Evolutionary conservation across 805 yeast species (phyloP).

Genomic region (Saccharomycopsis fibuligera): DNA sequence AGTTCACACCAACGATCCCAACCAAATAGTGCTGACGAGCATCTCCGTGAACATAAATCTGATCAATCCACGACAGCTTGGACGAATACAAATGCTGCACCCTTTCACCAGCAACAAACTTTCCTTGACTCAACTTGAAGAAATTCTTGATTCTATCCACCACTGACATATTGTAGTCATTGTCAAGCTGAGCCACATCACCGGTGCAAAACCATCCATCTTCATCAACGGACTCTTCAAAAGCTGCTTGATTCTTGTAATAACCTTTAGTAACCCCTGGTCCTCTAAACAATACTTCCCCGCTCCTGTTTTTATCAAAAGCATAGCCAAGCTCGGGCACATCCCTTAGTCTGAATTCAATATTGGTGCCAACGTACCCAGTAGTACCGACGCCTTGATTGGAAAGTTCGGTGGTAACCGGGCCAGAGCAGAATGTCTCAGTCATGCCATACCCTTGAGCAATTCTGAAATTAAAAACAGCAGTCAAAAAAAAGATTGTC

Average conservation of each 20-base stretch:
- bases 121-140: conserved; percentile 30
- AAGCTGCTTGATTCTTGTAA: conserved; percentile 46
- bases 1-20: conserved; percentile 24
- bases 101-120: conserved; percentile 41
- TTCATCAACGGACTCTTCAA: conserved; percentile 36
- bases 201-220: conserved; percentile 54
- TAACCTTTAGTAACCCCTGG: conserved; percentile 54
- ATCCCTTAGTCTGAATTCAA: conserved; percentile 56
- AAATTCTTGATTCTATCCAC: conserved; percentile 52
- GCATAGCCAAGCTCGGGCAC: conserved; percentile 57
- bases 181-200: conserved; percentile 43
- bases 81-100: conserved; percentile 36
- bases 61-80: conserved; percentile 25
- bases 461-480: conserved; percentile 48
- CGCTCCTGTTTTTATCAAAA: conserved; percentile 39
- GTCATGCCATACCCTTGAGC: conserved; percentile 74
- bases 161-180: conserved; percentile 39
- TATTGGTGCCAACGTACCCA: conserved; percentile 50
- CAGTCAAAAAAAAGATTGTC: conserved; percentile 51
- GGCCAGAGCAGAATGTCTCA: conserved; percentile 46
- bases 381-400: conserved; percentile 42
- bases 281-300: conserved; percentile 60
- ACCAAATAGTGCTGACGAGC: not conserved
- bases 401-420: conserved; percentile 39
- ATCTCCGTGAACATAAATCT: conserved; percentile 8